These are phyloP conservation scores for Usnea hakonensis DNA, from an alignment of 495 filamentous ascomycete genomes.

Conservation along the genomic window DNA sequence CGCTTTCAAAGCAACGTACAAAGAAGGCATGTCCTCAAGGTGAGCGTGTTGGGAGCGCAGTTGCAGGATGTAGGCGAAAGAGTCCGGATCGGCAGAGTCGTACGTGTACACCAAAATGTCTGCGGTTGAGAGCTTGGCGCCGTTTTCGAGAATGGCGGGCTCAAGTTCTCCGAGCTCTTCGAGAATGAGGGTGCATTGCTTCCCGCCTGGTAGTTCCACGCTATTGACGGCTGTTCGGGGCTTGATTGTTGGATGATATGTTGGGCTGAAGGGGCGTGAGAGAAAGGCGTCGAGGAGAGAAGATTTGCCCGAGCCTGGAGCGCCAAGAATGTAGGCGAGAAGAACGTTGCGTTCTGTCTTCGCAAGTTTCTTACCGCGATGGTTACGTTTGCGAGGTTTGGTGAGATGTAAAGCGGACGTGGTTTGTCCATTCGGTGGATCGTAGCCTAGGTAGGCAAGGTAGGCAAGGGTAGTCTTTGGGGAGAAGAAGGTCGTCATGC, in stretches of 20 bases:
- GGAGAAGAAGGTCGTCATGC: slow-evolving; percentile 96
- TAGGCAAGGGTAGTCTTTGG: slow-evolving; percentile 93
- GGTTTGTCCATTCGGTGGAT: slow-evolving; percentile 52
- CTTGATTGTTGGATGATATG: slow-evolving; percentile 93
- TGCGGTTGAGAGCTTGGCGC: slow-evolving; percentile 81
- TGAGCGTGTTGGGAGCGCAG: slow-evolving; percentile 71
- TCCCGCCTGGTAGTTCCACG: slow-evolving; percentile 90
- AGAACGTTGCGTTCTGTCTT: slow-evolving; percentile 94
- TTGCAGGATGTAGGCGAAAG: slow-evolving; percentile 81
- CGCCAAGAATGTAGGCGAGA: slow-evolving; percentile 86
- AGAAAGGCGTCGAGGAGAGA: slow-evolving; percentile 85
- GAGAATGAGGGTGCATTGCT: slow-evolving; percentile 93
- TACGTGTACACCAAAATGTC: slow-evolving; percentile 94
- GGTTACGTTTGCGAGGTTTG: slow-evolving; percentile 66
- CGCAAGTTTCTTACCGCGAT: slow-evolving; percentile 51
- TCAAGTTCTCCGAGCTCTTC: slow-evolving; percentile 95
- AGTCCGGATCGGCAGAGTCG: slow-evolving; percentile 92
- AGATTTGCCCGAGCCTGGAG: slow-evolving; percentile 76
- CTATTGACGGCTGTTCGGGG: slow-evolving; percentile 90
- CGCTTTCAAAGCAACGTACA: slow-evolving; percentile 89
- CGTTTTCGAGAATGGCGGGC: slow-evolving; percentile 86
- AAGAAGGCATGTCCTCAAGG: slow-evolving; percentile 75
- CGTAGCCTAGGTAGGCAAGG: slow-evolving; percentile 90
- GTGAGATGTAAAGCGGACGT: slow-evolving; percentile 85
- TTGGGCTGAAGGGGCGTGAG: slow-evolving; percentile 71